Percentiles rank a stretch among this genome's conserved stretches.
phyloP scores from a whole-genome alignment of 2,329 filamentous ascomycete genomes.

The Lizonia empirigonia region DNA sequence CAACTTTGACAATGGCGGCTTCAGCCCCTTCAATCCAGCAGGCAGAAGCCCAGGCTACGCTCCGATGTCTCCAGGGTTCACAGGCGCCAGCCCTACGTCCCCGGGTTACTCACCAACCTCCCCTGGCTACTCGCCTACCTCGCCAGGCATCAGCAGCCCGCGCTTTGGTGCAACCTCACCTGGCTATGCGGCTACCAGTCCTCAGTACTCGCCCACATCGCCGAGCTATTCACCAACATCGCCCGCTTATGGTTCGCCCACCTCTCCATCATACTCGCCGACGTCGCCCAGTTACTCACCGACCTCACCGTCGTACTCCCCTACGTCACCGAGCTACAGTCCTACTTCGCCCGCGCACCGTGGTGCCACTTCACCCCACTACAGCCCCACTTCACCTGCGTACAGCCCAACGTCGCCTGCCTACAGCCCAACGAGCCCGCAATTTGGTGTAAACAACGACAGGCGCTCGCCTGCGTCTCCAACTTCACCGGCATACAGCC shows the following conservation, averaged over 20 bases:
- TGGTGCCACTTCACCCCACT: slow-evolving; percentile 49
- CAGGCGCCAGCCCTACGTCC: slow-evolving; percentile 42
- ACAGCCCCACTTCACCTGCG: slow-evolving; percentile 55
- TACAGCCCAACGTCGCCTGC: slow-evolving; percentile 61
- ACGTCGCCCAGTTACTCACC: slow-evolving; percentile 60
- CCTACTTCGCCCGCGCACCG: slow-evolving; percentile 58
- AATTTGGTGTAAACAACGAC: slow-evolving; percentile 44
- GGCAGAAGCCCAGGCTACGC: slow-evolving; percentile 69
- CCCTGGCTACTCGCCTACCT: slow-evolving; percentile 66
- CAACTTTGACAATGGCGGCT: slow-evolving; percentile 55
- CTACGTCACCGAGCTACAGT: slow-evolving; percentile 59
- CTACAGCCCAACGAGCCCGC: slow-evolving; percentile 62
- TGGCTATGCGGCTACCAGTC: slow-evolving; percentile 57
- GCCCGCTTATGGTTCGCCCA: slow-evolving; percentile 51
- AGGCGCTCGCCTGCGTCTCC: slow-evolving; percentile 60
- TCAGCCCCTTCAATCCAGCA: slow-evolving; percentile 69
- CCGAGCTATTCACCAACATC: slow-evolving; percentile 66
- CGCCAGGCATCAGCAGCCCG: slow-evolving; percentile 64
- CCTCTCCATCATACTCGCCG: slow-evolving; percentile 55
- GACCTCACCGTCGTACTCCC: slow-evolving; percentile 63
- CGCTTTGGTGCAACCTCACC: slow-evolving; percentile 59
- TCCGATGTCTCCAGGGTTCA: slow-evolving; percentile 65
- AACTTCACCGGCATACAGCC: slow-evolving; percentile 73
- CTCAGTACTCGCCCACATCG: slow-evolving; percentile 59
- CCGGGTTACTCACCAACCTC: slow-evolving; percentile 54